Conservation (phyloP, 306 rosid genomes). For the Alnus rubra region DNA sequence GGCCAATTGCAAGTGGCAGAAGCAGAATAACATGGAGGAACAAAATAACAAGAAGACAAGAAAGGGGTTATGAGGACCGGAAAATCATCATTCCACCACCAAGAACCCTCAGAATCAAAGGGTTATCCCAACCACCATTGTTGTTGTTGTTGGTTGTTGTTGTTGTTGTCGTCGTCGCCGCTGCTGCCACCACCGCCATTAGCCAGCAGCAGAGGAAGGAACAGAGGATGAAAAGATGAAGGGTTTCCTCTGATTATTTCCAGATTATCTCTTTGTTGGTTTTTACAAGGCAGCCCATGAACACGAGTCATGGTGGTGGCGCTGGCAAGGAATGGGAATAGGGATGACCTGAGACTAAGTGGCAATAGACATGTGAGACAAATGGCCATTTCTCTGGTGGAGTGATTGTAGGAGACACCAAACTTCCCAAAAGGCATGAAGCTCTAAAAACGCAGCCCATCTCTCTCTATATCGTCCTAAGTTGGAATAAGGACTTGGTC, state of each 20-base stretch:
- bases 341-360: neutral
- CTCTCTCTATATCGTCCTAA: neutral
- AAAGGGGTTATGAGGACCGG: slow-evolving; percentile 34
- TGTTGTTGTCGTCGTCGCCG: slow-evolving; percentile 16
- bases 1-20: slow-evolving; percentile 57
- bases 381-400: neutral
- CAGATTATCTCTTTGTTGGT: slow-evolving; percentile 11
- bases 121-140: slow-evolving; percentile 48
- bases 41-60: slow-evolving; percentile 40
- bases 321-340: neutral
- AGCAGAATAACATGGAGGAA: slow-evolving; percentile 40
- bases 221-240: slow-evolving; percentile 28
- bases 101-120: slow-evolving; percentile 43
- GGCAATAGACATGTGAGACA: slow-evolving; percentile 1
- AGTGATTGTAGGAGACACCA: neutral
- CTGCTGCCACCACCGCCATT: slow-evolving; percentile 8
- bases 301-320: neutral
- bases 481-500: no score
- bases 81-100: slow-evolving; percentile 35
- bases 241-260: neutral
- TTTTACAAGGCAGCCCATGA: slow-evolving; percentile 2
- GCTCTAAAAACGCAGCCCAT: slow-evolving; percentile 35
- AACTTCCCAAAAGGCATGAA: slow-evolving; percentile 20
- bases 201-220: slow-evolving; percentile 19
- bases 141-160: slow-evolving; percentile 19